Evolutionary conservation across 2,329 filamentous ascomycete species (phyloP).

Genomic region (Alternaria gansuensis): DNA sequence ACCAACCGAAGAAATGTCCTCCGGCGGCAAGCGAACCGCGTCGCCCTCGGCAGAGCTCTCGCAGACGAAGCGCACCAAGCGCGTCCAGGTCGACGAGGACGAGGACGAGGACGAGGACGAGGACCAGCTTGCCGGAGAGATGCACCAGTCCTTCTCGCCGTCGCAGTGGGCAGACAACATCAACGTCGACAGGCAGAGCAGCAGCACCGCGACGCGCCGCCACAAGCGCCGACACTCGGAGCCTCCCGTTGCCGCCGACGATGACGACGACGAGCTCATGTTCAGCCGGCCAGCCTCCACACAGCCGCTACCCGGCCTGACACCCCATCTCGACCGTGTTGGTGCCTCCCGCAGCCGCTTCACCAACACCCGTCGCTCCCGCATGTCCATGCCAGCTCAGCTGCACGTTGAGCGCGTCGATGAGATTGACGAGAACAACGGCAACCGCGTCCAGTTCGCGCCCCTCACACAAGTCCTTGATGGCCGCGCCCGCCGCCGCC

Average conservation of each 20-base stretch:
- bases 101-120: conserved; percentile 43
- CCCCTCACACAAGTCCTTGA: conserved; percentile 48
- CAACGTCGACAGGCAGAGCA: conserved; percentile 25
- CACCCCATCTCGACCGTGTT: conserved; percentile 46
- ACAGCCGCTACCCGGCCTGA: conserved; percentile 43
- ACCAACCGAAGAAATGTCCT: conserved; percentile 31
- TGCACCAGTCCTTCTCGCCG: conserved; percentile 42
- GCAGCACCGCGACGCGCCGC: conserved; percentile 29
- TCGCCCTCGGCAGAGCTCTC: conserved; percentile 40
- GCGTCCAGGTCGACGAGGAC: conserved; percentile 40
- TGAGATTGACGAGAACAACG: conserved; percentile 32
- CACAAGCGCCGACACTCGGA: conserved; percentile 49
- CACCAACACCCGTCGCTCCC: conserved; percentile 39
- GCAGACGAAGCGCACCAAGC: conserved; percentile 48
- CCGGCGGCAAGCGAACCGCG: conserved; percentile 40
- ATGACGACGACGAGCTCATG: conserved; percentile 30
- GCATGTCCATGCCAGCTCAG: conserved; percentile 51
- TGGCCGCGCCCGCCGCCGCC: conserved; percentile 49
- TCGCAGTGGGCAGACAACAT: conserved; percentile 34
- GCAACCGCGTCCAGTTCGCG: conserved; percentile 45
- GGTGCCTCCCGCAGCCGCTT: conserved; percentile 39
- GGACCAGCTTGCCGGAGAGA: conserved; percentile 47
- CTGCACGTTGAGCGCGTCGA: conserved; percentile 39
- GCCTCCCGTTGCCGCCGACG: conserved; percentile 36
- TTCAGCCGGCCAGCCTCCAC: conserved; percentile 33